Evolutionary conservation across 2,329 filamentous ascomycete species (phyloP).

Genomic region (Rachicladosporium sp.): DNA sequence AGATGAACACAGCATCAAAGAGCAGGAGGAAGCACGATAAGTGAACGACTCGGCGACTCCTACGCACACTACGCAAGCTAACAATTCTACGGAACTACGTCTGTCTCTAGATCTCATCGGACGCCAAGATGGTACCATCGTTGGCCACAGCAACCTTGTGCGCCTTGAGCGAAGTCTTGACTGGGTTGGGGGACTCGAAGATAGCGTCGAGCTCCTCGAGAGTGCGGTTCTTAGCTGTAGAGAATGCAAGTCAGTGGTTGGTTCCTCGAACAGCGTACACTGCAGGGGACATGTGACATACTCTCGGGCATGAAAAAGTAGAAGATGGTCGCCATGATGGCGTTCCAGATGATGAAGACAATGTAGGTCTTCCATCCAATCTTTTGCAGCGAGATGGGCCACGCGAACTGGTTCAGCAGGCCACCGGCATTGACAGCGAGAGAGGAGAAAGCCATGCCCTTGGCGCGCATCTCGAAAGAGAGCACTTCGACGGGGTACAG

Average conservation of each 20-base stretch:
- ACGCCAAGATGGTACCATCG: conserved; percentile 13
- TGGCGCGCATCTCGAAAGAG: conserved; percentile 35
- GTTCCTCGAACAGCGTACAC: conserved; percentile 25
- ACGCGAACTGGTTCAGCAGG: conserved; percentile 27
- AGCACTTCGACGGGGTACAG: conserved; percentile 36
- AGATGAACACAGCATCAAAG: too few species aligned
- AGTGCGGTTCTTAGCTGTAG: conserved; percentile 23
- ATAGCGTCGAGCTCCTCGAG: conserved; percentile 35
- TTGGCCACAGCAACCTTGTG: conserved; percentile 16
- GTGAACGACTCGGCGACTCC: too few species aligned
- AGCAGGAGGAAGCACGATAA: too few species aligned
- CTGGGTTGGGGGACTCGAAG: conserved; percentile 29
- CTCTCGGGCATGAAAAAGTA: conserved; percentile 29
- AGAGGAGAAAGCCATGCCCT: conserved; percentile 32
- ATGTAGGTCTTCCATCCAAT: conserved; percentile 20
- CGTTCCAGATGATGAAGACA: conserved; percentile 22
- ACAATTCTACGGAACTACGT: background rate
- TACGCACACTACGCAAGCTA: too few species aligned
- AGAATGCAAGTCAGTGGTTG: background rate
- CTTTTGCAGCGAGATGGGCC: conserved; percentile 16
- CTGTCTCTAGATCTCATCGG: conserved; percentile 10
- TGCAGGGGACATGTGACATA: conserved; percentile 12
- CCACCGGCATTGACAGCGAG: conserved; percentile 32
- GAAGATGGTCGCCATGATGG: conserved; percentile 21
- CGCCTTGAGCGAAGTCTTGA: conserved; percentile 21